phyloP scores from a whole-genome alignment of 345 rosid genomes.

The Fremontodendron californicum region DNA sequence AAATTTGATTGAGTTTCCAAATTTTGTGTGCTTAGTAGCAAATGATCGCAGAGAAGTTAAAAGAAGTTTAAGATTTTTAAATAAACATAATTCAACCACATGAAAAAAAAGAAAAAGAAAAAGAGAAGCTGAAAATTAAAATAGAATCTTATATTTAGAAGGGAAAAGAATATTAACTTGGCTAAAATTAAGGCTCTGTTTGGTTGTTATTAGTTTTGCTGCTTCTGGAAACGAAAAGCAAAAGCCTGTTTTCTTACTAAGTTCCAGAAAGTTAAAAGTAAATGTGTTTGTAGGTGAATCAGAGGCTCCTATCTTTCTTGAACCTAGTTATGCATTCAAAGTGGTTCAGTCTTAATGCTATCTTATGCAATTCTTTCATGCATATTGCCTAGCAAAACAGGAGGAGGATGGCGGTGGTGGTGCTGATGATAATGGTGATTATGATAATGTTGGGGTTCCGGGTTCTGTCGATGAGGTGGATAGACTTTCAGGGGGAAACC shows the following conservation, averaged over 20 bases:
- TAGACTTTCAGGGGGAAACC: neutral
- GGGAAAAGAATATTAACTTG: neutral
- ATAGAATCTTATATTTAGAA: neutral
- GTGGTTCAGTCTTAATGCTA: neutral
- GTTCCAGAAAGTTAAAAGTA: neutral
- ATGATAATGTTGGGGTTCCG: neutral
- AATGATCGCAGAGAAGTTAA: neutral
- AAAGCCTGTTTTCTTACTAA: neutral
- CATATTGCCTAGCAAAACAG: conserved; percentile 5
- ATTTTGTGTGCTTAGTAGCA: neutral
- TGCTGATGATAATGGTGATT: neutral
- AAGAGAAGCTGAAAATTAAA: too few species aligned
- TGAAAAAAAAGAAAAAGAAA: too few species aligned
- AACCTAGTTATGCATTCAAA: neutral
- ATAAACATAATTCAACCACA: neutral
- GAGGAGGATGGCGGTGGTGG: neutral
- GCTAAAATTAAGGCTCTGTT: neutral
- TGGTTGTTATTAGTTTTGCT: neutral
- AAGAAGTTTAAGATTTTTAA: neutral
- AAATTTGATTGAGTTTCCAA: neutral
- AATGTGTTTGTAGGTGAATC: neutral
- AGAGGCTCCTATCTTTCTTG: neutral
- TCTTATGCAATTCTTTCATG: neutral
- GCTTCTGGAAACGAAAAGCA: neutral
- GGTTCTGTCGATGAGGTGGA: neutral